These are phyloP conservation scores for Asterochloris sp. DNA, from an alignment of 139 green algal species.

Conservation along the genomic window DNA sequence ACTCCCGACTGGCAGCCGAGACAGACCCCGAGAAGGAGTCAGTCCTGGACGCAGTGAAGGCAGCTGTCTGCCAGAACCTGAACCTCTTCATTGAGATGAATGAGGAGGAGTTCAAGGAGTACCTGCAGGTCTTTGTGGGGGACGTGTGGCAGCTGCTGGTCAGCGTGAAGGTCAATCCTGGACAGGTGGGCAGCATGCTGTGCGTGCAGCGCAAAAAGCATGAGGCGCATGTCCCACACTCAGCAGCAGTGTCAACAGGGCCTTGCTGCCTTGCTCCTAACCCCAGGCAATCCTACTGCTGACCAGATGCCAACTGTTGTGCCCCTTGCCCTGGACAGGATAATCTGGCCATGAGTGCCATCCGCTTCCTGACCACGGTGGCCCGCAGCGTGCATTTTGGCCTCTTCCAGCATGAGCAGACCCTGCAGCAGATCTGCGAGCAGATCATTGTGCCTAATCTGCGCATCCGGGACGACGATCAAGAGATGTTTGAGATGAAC, in stretches of 20 bases:
- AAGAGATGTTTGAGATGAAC: slow-evolving; percentile 96
- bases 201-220: neutral
- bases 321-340: slow-evolving; percentile 56
- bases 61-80: slow-evolving; percentile 49
- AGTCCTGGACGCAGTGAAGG: slow-evolving; percentile 75
- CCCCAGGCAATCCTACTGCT: neutral
- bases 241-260: neutral
- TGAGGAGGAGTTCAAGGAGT: slow-evolving; percentile 95
- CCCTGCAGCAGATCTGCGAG: slow-evolving; percentile 71
- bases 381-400: slow-evolving; percentile 72
- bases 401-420: slow-evolving; percentile 70
- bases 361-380: slow-evolving; percentile 93
- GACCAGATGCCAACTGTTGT: neutral
- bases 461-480: slow-evolving; percentile 55
- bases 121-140: slow-evolving; percentile 71
- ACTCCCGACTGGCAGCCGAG: slow-evolving; percentile 54
- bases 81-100: slow-evolving; percentile 65
- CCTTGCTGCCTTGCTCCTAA: neutral
- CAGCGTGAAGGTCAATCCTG: slow-evolving; percentile 45
- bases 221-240: neutral
- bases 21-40: slow-evolving; percentile 66
- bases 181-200: slow-evolving; percentile 26
- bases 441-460: slow-evolving; percentile 89
- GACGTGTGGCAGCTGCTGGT: slow-evolving; percentile 90
- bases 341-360: slow-evolving; percentile 86